Evolutionary conservation across 2,329 filamentous ascomycete genomes (phyloP), one percentile per base, ranked within the genome.

Genomic region (Hypoxylon sp.): DNA sequence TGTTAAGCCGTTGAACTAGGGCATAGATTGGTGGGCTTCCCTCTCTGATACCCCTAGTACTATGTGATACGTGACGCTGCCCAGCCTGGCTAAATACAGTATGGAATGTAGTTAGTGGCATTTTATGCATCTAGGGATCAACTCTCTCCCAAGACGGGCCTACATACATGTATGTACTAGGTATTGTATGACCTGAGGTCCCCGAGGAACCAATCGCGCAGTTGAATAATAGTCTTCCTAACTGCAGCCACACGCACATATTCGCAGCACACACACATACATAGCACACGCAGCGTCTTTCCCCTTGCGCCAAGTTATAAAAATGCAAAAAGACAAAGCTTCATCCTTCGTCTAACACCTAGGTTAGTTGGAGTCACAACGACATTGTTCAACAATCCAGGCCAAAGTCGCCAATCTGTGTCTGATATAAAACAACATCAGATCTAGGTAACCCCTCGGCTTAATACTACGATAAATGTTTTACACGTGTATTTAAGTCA

Each of bases 21-120:
- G 46, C 23, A 17, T 21, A 50, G 19, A 41, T 64, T 59, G 56
- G 53, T 38, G 60, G 32, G 13, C 23, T 45, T 21, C 64, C 23
- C 23, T 23, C 23, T 23, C 23, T 23, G 5, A 2, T 23, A 23
- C 23, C 2, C 23, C 28, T 30, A 30, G 28, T n/a, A n/a, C 5
- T 30, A 23, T 5, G 28, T 64, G 56, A 55, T 64, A 58, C 55
- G 46, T 67, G 61, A 65, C 61, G 61, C 50, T 61, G 51, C 58
- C 45, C 43, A 57, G 59, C 57, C 38, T 51, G 28, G 59, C 41
- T 36, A 28, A 49, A 62, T 68, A 65, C 52, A 68, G 65, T 59
- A 65, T 65, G 65, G 61, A 65, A 68, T 61, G 51, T 52, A 61
- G 41, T 38, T 59, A 63, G 55, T 38, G 50, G 50, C 52, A 65